These are phyloP conservation scores for Ceratocystis smalleyi DNA, from an alignment of 2,329 filamentous ascomycete species.

Conservation along the genomic window DNA sequence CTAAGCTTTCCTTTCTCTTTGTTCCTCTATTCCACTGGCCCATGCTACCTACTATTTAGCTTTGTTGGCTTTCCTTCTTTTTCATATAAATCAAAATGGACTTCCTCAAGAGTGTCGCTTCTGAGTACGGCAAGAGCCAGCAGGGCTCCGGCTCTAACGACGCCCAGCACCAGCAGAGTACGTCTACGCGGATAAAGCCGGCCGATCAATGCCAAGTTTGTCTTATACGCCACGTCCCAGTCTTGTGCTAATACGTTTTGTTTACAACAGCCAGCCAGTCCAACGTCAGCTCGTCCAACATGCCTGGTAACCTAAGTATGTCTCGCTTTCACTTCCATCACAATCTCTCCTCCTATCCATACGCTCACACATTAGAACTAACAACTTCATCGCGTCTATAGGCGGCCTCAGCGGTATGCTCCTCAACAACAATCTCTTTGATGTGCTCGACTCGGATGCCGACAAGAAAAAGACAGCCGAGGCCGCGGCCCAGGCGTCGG, in stretches of 20 bases:
- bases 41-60: background rate
- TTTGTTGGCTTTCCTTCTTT: background rate
- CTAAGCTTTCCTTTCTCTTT: background rate
- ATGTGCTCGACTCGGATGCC: slow-evolving; percentile 28
- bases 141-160: slow-evolving; percentile 4
- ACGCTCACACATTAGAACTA: slow-evolving; percentile 5
- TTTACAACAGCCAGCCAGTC: background rate
- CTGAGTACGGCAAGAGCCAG: slow-evolving; percentile 14
- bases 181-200: background rate
- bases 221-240: background rate
- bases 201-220: background rate
- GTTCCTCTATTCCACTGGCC: background rate
- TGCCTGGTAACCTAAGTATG: slow-evolving; percentile 14
- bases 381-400: background rate
- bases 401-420: slow-evolving; percentile 17
- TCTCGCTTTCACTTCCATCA: background rate
- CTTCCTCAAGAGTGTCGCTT: slow-evolving; percentile 15
- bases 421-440: slow-evolving; percentile 16
- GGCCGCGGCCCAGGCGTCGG: slow-evolving; percentile 33
- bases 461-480: slow-evolving; percentile 34
- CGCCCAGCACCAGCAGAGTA: slow-evolving; percentile 2
- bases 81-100: slow-evolving; percentile 8
- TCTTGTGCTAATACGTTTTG: background rate
- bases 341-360: background rate
- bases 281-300: slow-evolving; percentile 3